These are phyloP conservation scores for Prinsepia uniflora DNA, from an alignment of 306 rosid species.

Conservation along the genomic window DNA sequence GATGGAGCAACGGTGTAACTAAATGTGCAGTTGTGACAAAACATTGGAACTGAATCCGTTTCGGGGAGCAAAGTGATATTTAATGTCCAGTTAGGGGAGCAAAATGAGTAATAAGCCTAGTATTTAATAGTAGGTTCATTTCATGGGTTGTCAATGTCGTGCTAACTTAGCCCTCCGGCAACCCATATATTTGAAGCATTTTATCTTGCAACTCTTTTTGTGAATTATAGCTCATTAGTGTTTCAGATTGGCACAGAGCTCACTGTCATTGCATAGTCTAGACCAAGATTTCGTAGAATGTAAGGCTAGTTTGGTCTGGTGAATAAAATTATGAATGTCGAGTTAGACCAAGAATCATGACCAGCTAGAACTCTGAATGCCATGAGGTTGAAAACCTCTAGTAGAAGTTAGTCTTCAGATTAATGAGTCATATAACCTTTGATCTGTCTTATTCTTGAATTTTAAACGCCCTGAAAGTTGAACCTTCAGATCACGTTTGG, in stretches of 20 bases:
- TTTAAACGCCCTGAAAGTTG: neutral
- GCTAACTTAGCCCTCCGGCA: neutral
- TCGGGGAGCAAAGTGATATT: no score
- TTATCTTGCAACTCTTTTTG: neutral
- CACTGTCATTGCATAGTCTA: neutral
- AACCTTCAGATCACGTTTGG: neutral
- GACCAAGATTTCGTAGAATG: neutral
- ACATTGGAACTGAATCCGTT: no score
- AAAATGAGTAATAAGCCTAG: no score
- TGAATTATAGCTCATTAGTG: neutral
- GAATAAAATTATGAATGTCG: neutral
- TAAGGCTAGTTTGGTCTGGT: neutral
- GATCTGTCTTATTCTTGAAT: no score
- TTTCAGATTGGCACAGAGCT: neutral
- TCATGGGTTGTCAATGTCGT: neutral
- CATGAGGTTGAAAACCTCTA: neutral
- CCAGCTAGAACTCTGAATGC: neutral
- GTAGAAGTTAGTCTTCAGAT: conserved; percentile 7
- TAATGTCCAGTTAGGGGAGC: no score
- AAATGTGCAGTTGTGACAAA: no score
- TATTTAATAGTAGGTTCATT: neutral
- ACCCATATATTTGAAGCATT: neutral
- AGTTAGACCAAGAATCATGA: neutral
- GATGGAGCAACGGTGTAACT: no score
- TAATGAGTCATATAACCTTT: neutral